Base-by-base conservation (phyloP, 805 yeast species). In the Wickerhamiella shivajii region DNA sequence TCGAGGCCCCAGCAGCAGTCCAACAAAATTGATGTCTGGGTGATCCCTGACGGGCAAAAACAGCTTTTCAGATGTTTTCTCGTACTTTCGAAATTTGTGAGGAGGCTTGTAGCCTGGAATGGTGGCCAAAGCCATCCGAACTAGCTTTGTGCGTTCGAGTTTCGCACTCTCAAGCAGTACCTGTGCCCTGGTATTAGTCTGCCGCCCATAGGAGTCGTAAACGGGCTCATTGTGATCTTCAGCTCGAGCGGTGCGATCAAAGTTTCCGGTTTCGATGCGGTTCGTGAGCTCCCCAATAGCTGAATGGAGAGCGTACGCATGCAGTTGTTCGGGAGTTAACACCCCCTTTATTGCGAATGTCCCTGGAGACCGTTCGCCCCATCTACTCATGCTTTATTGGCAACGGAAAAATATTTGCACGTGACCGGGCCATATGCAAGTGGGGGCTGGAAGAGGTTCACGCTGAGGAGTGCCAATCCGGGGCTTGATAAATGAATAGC, bases 21-120 rank as follows among this genome's bases (percentile, higher is more conserved):
- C 99, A 34, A 90, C 79, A 51, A 87, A 87, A 56, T 90, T 90
- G 45, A 90, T 76, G 32, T 77, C 87, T 0, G 97, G 96, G 57
- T 83, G 76, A 39, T 81, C 87, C 24, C 73, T 67, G 3, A 71
- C 79, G 1, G 97, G 97, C 10, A 90, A 68, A 51, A 70, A 85
- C 32, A 81, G 65, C 57, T 85, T 90, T 45, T 85, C 94, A 29
- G 67, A 64, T 5, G 83, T 73, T 44, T 70, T 74, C 6, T 77
- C 74, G 23, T 79, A 79, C 38, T 74, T 63, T 41, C 65, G 60
- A 54, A 80, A 87, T 50, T 77, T 85, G 17, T 61, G 60, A 0
- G 98, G 98, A 1, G 95, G 80, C 19, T 61, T 66, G 52, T 69
- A 90, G 45, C 71, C 67, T 3, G 94, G 93, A 16, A 90, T 70